phyloP scores from a whole-genome alignment of 306 rosid genomes.

The Cucumis cinereus region DNA sequence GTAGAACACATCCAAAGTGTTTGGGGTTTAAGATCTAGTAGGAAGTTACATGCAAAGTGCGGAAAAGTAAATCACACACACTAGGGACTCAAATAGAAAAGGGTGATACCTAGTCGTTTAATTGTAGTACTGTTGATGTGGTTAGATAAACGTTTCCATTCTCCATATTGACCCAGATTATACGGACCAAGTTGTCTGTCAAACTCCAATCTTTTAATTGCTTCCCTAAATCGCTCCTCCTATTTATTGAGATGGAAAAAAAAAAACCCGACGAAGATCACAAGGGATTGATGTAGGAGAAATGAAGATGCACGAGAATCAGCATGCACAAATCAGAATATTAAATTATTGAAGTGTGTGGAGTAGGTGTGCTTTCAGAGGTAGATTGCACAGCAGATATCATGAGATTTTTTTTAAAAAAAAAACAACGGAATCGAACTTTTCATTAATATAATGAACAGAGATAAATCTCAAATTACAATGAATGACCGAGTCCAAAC shows the following conservation, averaged over 20 bases:
- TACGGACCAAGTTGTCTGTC: constrained; percentile 84
- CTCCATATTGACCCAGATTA: constrained; percentile 45
- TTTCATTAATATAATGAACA: no score
- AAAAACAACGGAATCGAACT: no score
- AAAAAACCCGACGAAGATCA: background rate
- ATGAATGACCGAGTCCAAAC: no score
- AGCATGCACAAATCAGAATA: background rate
- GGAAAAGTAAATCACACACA: background rate
- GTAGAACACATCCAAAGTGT: no score
- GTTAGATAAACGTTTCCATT: constrained; percentile 66
- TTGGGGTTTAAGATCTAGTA: no score
- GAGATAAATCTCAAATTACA: no score
- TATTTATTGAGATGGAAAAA: constrained; percentile 12
- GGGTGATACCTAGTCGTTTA: constrained; percentile 39
- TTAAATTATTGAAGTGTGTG: background rate
- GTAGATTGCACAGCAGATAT: no score
- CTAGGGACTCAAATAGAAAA: background rate
- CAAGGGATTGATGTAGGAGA: background rate
- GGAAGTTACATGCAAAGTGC: background rate
- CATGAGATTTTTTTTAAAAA: no score
- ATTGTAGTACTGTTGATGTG: constrained; percentile 41
- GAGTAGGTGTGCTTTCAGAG: no score
- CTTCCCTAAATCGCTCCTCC: constrained; percentile 58
- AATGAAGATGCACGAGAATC: background rate
- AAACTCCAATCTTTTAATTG: constrained; percentile 65